Conservation (phyloP, 139 green algal genomes). For the Eudorina sp. region DNA sequence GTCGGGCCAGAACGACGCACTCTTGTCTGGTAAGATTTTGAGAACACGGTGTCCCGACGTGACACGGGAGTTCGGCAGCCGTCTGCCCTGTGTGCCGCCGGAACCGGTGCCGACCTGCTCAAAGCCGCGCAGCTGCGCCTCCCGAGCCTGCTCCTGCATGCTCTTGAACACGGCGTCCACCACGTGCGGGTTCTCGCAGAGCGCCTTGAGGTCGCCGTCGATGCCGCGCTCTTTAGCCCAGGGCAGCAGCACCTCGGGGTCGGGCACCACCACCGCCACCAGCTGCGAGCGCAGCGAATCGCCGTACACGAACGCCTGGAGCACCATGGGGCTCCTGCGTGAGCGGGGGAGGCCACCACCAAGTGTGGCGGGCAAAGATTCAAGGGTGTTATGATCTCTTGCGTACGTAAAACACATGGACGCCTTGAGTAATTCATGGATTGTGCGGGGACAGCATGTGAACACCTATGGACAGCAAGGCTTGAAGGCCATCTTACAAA, state of each 20-base stretch:
- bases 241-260: slow-evolving; percentile 90
- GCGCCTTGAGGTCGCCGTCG: slow-evolving; percentile 57
- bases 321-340: slow-evolving; percentile 76
- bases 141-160: slow-evolving; percentile 87
- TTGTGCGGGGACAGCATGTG: no score
- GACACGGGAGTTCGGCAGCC: no score
- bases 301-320: slow-evolving; percentile 93
- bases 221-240: slow-evolving; percentile 85
- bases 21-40: no score
- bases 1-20: no score
- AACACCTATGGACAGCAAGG: no score
- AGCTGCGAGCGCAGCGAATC: slow-evolving; percentile 87
- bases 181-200: slow-evolving; percentile 78
- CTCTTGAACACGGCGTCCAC: slow-evolving; percentile 74
- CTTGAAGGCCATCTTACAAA: no score
- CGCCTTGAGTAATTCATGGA: no score
- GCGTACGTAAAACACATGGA: no score
- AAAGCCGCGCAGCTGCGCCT: slow-evolving; percentile 88
- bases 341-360: neutral
- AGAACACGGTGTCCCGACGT: no score
- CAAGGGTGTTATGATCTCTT: no score
- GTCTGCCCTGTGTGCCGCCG: no score
- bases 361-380: no score
- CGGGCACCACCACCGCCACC: slow-evolving; percentile 93
- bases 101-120: slow-evolving; percentile 76